phyloP scores from a whole-genome alignment of 495 filamentous ascomycete species.

The Massariosphaeria phaeospora region DNA sequence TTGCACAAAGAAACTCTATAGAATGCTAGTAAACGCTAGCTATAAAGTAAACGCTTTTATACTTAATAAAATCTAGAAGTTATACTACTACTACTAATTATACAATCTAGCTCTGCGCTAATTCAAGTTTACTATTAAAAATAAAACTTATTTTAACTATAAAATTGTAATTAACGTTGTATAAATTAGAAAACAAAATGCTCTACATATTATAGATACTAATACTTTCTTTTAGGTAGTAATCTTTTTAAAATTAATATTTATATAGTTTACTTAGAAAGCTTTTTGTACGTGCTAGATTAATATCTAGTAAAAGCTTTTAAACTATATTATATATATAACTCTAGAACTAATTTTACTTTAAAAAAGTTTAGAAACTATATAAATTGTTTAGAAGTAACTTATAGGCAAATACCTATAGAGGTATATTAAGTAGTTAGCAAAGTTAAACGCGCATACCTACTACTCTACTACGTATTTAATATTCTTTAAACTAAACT shows the following conservation, averaged over 20 bases:
- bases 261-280: no score
- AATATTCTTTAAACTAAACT: neutral
- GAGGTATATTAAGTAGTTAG: neutral
- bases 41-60: neutral
- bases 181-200: neutral
- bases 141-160: conserved; percentile 3
- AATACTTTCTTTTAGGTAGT: neutral
- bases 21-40: neutral
- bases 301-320: neutral
- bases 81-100: neutral
- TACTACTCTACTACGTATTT: neutral
- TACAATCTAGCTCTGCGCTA: neutral
- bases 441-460: neutral
- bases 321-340: neutral
- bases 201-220: neutral
- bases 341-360: neutral
- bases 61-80: neutral
- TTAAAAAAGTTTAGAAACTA: neutral
- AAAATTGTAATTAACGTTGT: conserved; percentile 1
- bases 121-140: conserved; percentile 4
- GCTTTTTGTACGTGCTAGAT: neutral
- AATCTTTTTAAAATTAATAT: neutral
- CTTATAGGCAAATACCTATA: neutral
- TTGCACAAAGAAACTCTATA: neutral
- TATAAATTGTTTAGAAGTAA: neutral